phyloP scores from a whole-genome alignment of 257 asterid species.

The Misopates orontium region DNA sequence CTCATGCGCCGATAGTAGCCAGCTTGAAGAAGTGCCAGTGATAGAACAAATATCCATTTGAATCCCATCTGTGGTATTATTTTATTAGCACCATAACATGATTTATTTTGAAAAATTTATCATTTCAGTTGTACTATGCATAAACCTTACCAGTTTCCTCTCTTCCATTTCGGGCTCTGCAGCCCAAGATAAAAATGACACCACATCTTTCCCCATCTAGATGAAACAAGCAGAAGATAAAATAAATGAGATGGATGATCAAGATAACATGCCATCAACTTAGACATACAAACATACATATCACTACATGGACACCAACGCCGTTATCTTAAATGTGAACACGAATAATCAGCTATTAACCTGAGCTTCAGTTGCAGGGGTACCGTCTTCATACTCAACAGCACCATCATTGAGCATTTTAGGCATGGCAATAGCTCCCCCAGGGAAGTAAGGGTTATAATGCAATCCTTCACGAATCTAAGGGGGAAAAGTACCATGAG shows the following conservation, averaged over 20 bases:
- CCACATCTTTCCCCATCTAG: conserved; percentile 83
- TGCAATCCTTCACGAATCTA: conserved; percentile 84
- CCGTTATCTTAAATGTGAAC: not conserved
- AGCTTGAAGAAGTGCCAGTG: conserved; percentile 81
- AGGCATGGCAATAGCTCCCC: conserved; percentile 90
- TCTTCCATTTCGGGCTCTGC: conserved; percentile 94
- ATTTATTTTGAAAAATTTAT: too few relatives aligned
- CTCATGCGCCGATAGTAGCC: conserved; percentile 71
- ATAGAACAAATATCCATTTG: conserved; percentile 79
- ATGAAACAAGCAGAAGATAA: conserved; percentile 14
- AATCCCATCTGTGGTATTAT: conserved; percentile 65
- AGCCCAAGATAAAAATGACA: conserved; percentile 75
- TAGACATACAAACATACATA: too few relatives aligned
- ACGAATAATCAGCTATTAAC: conserved; percentile 28
- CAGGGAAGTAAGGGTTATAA: conserved; percentile 82
- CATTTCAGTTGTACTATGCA: not conserved
- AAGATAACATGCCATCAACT: not conserved
- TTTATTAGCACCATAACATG: not conserved
- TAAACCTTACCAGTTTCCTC: conserved; percentile 62
- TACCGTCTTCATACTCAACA: conserved; percentile 78
- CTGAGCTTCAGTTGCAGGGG: conserved; percentile 86
- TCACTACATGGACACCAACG: not conserved
- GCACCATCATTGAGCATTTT: conserved; percentile 87
- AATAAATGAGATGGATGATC: not conserved
- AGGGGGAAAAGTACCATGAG: conserved; percentile 20